These are phyloP conservation scores for Tylopilus cervinicoccineus DNA, from an alignment of 768 basidiomycete species.

Conservation along the genomic window DNA sequence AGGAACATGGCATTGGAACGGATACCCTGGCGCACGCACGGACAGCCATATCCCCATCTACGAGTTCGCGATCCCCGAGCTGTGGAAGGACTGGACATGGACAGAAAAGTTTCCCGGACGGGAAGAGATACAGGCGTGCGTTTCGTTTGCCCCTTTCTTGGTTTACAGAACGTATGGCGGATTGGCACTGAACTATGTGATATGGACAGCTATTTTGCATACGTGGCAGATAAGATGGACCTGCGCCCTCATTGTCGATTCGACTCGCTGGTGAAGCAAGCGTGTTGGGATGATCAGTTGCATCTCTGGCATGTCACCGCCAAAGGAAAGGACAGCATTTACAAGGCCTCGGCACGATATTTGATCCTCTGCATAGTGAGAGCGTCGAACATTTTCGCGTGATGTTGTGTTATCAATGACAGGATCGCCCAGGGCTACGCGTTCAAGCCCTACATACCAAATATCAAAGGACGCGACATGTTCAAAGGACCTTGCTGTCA, in stretches of 20 bases:
- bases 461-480: slow-evolving; percentile 8
- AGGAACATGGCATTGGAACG: not conserved
- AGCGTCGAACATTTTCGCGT: not conserved
- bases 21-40: not conserved
- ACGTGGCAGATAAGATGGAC: slow-evolving; percentile 7
- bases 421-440: not conserved
- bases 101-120: slow-evolving; percentile 8
- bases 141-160: not conserved
- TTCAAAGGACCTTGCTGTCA: slow-evolving; percentile 9
- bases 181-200: no score
- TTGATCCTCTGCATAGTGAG: slow-evolving; percentile 10
- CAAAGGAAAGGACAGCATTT: slow-evolving; percentile 1
- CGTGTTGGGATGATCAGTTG: slow-evolving; percentile 10
- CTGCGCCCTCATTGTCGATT: slow-evolving; percentile 8
- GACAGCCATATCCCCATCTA: slow-evolving; percentile 11
- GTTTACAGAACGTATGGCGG: no score
- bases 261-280: slow-evolving; percentile 7
- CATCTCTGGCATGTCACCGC: slow-evolving; percentile 10
- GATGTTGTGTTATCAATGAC: no score
- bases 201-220: slow-evolving; percentile 2
- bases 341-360: slow-evolving; percentile 3
- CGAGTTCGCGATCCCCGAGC: slow-evolving; percentile 5
- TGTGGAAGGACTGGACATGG: slow-evolving; percentile 17
- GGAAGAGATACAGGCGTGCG: slow-evolving; percentile 11
- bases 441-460: slow-evolving; percentile 6